Evolutionary conservation across 306 rosid species (phyloP).

Genomic region (Quillaja saponaria): DNA sequence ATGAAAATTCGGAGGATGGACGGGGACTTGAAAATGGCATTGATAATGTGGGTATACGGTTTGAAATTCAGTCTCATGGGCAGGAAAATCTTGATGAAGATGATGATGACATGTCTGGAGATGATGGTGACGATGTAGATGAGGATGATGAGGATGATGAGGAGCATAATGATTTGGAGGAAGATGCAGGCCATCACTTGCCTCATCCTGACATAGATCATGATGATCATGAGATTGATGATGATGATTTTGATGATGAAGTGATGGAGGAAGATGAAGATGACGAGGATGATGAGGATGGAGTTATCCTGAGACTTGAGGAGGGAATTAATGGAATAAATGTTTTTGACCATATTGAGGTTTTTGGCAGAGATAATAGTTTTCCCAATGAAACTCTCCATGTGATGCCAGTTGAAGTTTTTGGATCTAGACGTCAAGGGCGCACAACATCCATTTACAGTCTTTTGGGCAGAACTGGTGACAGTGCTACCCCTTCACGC

Average conservation of each 20-base stretch:
- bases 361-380: conserved; percentile 80
- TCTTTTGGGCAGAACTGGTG: conserved; percentile 89
- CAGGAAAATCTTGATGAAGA: conserved; percentile 82
- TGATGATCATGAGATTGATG: conserved; percentile 93
- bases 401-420: conserved; percentile 95
- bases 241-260: conserved; percentile 90
- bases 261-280: conserved; percentile 96
- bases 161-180: conserved; percentile 91
- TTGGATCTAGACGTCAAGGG: conserved; percentile 95
- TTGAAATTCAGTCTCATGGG: conserved; percentile 77
- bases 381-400: conserved; percentile 86
- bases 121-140: conserved; percentile 88
- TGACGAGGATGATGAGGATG: conserved; percentile 93
- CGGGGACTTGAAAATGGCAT: conserved; percentile 66
- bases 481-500: conserved; percentile 68
- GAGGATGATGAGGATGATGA: conserved; percentile 89
- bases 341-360: conserved; percentile 94
- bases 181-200: conserved; percentile 82
- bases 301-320: conserved; percentile 87
- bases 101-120: conserved; percentile 93
- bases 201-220: conserved; percentile 91
- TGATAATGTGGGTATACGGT: conserved; percentile 62
- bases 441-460: conserved; percentile 93
- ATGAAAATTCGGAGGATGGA: conserved; percentile 70
- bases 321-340: conserved; percentile 98